Percentiles rank a stretch among this genome's conserved stretches.
Conservation (phyloP, 805 yeast genomes). For the Candida dendrica region DNA sequence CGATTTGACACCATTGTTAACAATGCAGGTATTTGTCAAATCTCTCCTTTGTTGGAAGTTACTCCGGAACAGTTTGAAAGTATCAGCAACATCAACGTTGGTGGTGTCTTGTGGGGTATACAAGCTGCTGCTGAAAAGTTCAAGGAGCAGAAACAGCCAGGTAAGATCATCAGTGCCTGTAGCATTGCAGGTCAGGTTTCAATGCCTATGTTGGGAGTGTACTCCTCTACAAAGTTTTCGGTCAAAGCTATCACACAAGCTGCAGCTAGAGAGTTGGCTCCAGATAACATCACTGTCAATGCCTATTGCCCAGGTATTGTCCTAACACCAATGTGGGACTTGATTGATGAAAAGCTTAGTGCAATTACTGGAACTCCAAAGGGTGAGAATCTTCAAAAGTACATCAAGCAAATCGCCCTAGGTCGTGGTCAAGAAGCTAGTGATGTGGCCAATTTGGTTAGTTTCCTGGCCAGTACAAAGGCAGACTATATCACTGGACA, state of each 20-base stretch:
- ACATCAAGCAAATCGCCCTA: conserved; percentile 23
- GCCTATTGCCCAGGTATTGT: conserved; percentile 33
- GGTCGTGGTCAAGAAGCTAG: conserved; percentile 29
- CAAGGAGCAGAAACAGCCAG: conserved; percentile 21
- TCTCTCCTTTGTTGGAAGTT: conserved; percentile 20
- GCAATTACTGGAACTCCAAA: conserved; percentile 19
- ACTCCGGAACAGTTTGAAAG: conserved; percentile 21
- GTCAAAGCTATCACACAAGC: conserved; percentile 29
- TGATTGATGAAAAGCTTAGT: conserved; percentile 20
- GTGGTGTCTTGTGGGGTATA: conserved; percentile 26
- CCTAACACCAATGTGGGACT: conserved; percentile 31
- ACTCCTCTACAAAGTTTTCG: conserved; percentile 31
- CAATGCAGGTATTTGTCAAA: conserved; percentile 29
- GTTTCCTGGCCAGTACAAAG: conserved; percentile 28
- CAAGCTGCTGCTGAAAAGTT: conserved; percentile 26
- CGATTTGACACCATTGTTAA: conserved; percentile 28
- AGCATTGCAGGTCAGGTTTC: conserved; percentile 29
- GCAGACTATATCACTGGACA: conserved; percentile 31
- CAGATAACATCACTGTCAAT: conserved; percentile 30
- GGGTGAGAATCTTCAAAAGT: conserved; percentile 21
- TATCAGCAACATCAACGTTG: conserved; percentile 22
- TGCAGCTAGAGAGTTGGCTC: conserved; percentile 31
- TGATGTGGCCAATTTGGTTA: conserved; percentile 28
- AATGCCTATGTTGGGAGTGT: conserved; percentile 24
- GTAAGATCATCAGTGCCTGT: conserved; percentile 32